Evolutionary conservation across 1,284 basidiomycete genomes (phyloP), one percentile per base, ranked within the genome.

Genomic region (Trametes sp.): DNA sequence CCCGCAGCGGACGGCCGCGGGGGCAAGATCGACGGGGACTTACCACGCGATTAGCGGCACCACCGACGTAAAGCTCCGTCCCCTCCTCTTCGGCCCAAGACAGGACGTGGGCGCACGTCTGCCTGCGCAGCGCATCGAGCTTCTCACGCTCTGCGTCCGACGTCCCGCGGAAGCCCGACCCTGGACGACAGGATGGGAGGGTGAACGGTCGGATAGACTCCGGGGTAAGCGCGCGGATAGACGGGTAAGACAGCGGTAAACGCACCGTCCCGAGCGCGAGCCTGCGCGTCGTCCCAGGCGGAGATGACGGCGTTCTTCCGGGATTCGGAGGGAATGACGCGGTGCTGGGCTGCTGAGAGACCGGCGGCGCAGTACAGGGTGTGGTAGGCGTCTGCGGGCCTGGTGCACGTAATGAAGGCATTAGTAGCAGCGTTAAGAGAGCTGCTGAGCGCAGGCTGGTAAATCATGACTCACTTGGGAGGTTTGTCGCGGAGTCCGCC

Each of bases 401-500:
- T 95, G 66, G 9, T 38, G 26, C 41, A 26, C 35, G 9, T 46
- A 33, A 45, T 33, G 35, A 28, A 46, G 45, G 9, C 23, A 24
- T 24, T 11, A 46, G 24, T 19, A 16, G 13, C n/a, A 2, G 38
- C 38, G 23, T 14, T 11, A 26, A 26, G 42, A 10, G 10, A 28
- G 26, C 13, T n/a, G n/a, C 1, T 1, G 4, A 14, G 14, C 24
- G 45, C 24, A 14, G 24, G 24, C 11, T 44, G 5, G 21, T 26
- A 68, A 61, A 31, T 29, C 42, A n/a, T 14, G 35, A 73, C 65
- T 19, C 75, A 93, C 90, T 98, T 98, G 49, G 93, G 93, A 11
- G 97, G 98, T 75, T 99, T 99, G 75, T 99, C 97, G 13, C 95
- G 82, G 56, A 99, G 77, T 10, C 97, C 97, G 14, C 96, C 96